A percentile compares a stretch with the other conserved stretches of the same genome.
Evolutionary conservation across 352 stramenopile genomes (phyloP).

Genomic region (Phytopythium litorale): DNA sequence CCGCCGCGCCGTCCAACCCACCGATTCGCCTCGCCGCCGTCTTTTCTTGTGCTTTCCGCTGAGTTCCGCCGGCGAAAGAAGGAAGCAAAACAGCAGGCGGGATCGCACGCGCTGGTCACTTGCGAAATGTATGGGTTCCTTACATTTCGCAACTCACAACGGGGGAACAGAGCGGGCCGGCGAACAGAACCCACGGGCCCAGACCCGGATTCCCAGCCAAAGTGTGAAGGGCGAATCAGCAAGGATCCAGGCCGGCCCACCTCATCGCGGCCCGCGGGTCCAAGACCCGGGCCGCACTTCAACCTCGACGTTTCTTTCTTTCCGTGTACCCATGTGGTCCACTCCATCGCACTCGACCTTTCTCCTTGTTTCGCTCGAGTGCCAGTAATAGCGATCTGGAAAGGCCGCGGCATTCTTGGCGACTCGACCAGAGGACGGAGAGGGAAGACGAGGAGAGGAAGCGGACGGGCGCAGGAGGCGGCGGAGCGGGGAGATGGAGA

Average conservation of each 20-base stretch:
- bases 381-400: too few relatives aligned
- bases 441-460: too few relatives aligned
- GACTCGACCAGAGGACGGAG: too few relatives aligned
- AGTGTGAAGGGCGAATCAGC: neutral
- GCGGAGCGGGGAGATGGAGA: slow-evolving; percentile 66
- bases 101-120: neutral
- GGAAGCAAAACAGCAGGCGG: neutral
- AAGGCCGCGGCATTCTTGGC: too few relatives aligned
- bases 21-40: neutral
- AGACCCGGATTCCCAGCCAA: neutral
- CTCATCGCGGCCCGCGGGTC: neutral
- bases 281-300: neutral
- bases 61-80: slow-evolving; percentile 3
- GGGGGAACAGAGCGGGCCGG: too few relatives aligned
- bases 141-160: neutral
- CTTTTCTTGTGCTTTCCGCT: slow-evolving; percentile 6
- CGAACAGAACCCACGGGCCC: neutral
- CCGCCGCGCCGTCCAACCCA: neutral
- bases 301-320: neutral
- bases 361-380: neutral
- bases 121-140: neutral
- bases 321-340: neutral
- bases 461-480: too few relatives aligned
- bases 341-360: neutral
- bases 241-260: neutral